Evolutionary conservation across 768 basidiomycete genomes (phyloP), one percentile per base, ranked within the genome.

Genomic region (Suillus hirtellus): DNA sequence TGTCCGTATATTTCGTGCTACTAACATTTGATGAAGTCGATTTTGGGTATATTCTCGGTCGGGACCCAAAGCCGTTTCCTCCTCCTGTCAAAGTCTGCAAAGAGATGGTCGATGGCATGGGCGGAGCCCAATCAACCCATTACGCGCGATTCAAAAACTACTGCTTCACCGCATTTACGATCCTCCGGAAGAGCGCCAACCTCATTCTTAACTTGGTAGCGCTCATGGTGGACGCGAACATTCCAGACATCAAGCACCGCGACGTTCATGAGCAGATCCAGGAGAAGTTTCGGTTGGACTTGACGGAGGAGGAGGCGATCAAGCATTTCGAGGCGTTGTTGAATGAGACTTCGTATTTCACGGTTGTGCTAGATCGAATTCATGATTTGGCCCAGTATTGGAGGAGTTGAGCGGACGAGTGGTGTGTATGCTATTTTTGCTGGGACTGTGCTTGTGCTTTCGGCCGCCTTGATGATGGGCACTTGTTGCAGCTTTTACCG

Each of bases 61-160:
- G 95, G 2, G 97, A 99, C 72, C 97, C 97, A 0, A 99, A 99
- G 71, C 94, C 95, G 0, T 96, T 96, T 72, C 96, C 97, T 2
- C 97, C 97, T 7, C 93, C 95, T 14, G 96, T 99, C 67, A 99
- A 99, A 74, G 92, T 99, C 46, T 98, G 96, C 77, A 96, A 96
- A 71, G 97, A 99, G 73, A 99, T 99, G 97, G 94, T 99, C 0
- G 97, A 99, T 73, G 96, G 93, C 12, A 96, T 99, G 95, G 97
- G 97, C n/a, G 96, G 97, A 12, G 89, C 93, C 1, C 87, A 92
- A 70, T 96, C 95, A 7, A 85, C 90, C n/a, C 96, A 99, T 73
- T 98, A 98, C 75, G 86, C 89, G 31, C 89, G 96, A 37, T 99
- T 99, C 87, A 95, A 98, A 76, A 90, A 87, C 68, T 90, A 95